Evolutionary conservation across 1,284 basidiomycete species (phyloP).

Genomic region (Ceratobasidium sp.): DNA sequence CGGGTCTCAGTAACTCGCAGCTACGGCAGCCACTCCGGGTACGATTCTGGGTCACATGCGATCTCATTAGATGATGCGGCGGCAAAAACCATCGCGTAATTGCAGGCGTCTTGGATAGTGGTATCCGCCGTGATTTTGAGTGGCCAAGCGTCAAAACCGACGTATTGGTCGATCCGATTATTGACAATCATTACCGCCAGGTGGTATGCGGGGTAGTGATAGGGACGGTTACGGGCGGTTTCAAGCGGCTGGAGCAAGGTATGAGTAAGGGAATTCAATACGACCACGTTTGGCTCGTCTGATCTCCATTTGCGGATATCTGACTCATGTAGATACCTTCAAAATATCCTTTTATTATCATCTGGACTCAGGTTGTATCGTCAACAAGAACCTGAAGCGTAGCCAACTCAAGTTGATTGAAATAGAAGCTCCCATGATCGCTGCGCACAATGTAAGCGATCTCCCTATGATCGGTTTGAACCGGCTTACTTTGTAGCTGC

Average conservation of each 20-base stretch:
- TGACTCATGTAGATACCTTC: conserved; percentile 58
- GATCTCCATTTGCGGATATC: conserved; percentile 58
- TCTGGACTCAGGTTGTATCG: conserved; percentile 53
- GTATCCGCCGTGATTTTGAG: conserved; percentile 56
- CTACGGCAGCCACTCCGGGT: conserved; percentile 50
- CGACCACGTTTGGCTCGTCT: conserved; percentile 52
- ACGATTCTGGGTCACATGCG: conserved; percentile 55
- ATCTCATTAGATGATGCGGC: conserved; percentile 47
- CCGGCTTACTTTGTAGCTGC: conserved; percentile 43
- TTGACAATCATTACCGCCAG: conserved; percentile 52
- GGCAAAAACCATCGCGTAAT: conserved; percentile 60
- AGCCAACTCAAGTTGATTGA: conserved; percentile 56
- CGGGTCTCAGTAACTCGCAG: conserved; percentile 37
- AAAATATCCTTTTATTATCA: conserved; percentile 56
- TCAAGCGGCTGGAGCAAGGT: conserved; percentile 54
- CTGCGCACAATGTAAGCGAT: conserved; percentile 9
- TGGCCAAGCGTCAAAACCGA: conserved; percentile 58
- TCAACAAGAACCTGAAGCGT: conserved; percentile 58
- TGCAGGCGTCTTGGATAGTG: conserved; percentile 63
- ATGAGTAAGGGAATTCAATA: conserved; percentile 45
- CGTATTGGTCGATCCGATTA: conserved; percentile 59
- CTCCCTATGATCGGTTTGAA: background rate
- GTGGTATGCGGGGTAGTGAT: conserved; percentile 44
- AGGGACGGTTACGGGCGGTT: conserved; percentile 40
- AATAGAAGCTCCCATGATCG: conserved; percentile 47